Percentiles rank a stretch among this genome's conserved stretches.
Evolutionary conservation across 1,284 basidiomycete genomes (phyloP).

Genomic region (Xanthoconium separans): DNA sequence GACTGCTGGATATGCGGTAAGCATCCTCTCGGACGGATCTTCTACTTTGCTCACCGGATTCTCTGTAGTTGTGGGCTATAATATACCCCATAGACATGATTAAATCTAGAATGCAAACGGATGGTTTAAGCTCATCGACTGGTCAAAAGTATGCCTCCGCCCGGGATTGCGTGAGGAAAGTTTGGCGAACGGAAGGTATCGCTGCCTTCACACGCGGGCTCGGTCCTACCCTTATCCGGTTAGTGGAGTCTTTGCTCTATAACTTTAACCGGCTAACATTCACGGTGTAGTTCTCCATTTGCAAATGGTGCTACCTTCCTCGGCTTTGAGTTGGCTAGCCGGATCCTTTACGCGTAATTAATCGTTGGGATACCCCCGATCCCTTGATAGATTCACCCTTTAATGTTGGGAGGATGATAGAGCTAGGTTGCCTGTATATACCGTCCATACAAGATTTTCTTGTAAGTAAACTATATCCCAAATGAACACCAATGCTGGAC

Average conservation of each 20-base stretch:
- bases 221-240: slow-evolving; percentile 89
- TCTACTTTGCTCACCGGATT: not conserved
- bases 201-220: slow-evolving; percentile 89
- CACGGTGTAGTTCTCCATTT: slow-evolving; percentile 70
- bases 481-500: not conserved
- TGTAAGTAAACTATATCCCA: not conserved
- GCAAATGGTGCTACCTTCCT: slow-evolving; percentile 94
- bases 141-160: slow-evolving; percentile 83
- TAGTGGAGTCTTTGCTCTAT: slow-evolving; percentile 27
- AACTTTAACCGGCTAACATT: slow-evolving; percentile 15
- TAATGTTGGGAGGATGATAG: slow-evolving; percentile 1
- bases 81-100: slow-evolving; percentile 96
- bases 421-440: slow-evolving; percentile 1
- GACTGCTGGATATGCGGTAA: slow-evolving; percentile 79
- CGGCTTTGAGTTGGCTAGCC: slow-evolving; percentile 86
- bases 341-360: slow-evolving; percentile 49
- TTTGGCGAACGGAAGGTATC: slow-evolving; percentile 81
- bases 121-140: slow-evolving; percentile 73
- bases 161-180: slow-evolving; percentile 78
- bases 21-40: slow-evolving; percentile 27
- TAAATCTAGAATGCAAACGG: slow-evolving; percentile 95
- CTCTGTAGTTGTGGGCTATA: slow-evolving; percentile 69
- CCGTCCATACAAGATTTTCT: not conserved
- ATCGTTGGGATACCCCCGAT: not conserved
- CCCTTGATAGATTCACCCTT: not conserved